phyloP scores from a whole-genome alignment of 805 yeast genomes.

The Cyberlindnera euphorbiiphila region DNA sequence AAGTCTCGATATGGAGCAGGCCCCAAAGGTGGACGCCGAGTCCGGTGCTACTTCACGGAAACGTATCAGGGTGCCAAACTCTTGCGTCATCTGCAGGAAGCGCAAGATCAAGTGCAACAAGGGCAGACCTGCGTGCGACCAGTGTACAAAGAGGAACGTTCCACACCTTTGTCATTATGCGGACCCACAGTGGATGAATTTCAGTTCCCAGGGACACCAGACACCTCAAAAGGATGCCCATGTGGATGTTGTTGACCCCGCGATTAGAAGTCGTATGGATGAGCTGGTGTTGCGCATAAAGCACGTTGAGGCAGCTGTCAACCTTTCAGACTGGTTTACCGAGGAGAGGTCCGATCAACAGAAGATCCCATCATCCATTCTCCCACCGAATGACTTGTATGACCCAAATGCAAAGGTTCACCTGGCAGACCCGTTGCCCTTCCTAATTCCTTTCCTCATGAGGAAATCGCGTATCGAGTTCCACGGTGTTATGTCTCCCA shows the following conservation, averaged over 20 bases:
- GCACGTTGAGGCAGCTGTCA: slow-evolving; percentile 5
- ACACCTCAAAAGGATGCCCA: no score
- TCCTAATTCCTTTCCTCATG: slow-evolving; percentile 28
- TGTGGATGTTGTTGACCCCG: no score
- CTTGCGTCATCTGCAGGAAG: slow-evolving; percentile 44
- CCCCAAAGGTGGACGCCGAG: background rate
- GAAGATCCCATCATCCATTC: background rate
- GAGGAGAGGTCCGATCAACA: background rate
- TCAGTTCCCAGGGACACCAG: no score
- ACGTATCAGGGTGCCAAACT: slow-evolving; percentile 37
- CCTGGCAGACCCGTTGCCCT: slow-evolving; percentile 40
- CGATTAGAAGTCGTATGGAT: no score
- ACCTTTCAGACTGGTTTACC: slow-evolving; percentile 1
- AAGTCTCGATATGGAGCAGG: no score
- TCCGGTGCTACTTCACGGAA: slow-evolving; percentile 1
- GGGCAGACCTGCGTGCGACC: slow-evolving; percentile 48
- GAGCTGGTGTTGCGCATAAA: slow-evolving; percentile 4
- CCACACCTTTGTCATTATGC: slow-evolving; percentile 20
- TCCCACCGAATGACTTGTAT: slow-evolving; percentile 2
- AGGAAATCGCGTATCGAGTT: slow-evolving; percentile 39
- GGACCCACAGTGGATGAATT: slow-evolving; percentile 12
- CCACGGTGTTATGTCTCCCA: slow-evolving; percentile 51
- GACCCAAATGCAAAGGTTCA: slow-evolving; percentile 36
- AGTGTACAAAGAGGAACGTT: slow-evolving; percentile 53
- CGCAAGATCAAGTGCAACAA: slow-evolving; percentile 45